These are phyloP conservation scores for Linum usitatissimum DNA, from an alignment of 345 rosid species.

Conservation along the genomic window DNA sequence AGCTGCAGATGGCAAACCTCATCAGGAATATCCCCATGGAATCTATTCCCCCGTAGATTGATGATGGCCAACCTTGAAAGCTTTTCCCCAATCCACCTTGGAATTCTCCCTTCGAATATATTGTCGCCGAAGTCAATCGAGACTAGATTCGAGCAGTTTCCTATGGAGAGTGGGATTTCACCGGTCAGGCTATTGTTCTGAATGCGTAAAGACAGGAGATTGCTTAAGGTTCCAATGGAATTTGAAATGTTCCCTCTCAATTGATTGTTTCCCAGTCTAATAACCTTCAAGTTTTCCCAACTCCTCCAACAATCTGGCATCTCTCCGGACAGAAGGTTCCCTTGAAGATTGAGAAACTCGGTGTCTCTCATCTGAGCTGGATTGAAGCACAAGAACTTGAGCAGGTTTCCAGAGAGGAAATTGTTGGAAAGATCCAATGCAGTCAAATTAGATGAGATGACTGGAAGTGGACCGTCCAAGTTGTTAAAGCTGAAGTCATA, in stretches of 20 bases:
- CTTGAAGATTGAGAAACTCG: neutral
- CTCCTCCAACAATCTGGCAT: slow-evolving; percentile 4
- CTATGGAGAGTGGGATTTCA: slow-evolving; percentile 4
- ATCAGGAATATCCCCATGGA: slow-evolving; percentile 12
- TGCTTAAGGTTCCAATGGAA: slow-evolving; percentile 10
- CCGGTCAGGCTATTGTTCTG: slow-evolving; percentile 15
- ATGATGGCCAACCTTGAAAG: slow-evolving; percentile 9
- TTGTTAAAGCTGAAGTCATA: neutral
- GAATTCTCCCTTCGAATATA: slow-evolving; percentile 8
- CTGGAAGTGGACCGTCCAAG: neutral
- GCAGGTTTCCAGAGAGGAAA: neutral
- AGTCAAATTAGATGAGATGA: neutral
- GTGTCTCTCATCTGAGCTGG: neutral
- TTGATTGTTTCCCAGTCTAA: slow-evolving; percentile 10
- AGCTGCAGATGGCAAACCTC: slow-evolving; percentile 10
- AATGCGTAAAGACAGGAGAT: neutral
- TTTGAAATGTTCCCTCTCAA: slow-evolving; percentile 13
- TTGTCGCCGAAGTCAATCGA: slow-evolving; percentile 14
- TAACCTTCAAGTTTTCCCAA: neutral
- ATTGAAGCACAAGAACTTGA: neutral
- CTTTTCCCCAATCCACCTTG: slow-evolving; percentile 17
- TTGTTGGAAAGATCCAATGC: neutral
- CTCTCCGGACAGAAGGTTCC: neutral
- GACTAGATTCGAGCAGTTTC: slow-evolving; percentile 3
- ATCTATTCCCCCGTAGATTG: slow-evolving; percentile 4